Conservation (phyloP, 345 rosid genomes). For the Arabidopsis arenosa region DNA sequence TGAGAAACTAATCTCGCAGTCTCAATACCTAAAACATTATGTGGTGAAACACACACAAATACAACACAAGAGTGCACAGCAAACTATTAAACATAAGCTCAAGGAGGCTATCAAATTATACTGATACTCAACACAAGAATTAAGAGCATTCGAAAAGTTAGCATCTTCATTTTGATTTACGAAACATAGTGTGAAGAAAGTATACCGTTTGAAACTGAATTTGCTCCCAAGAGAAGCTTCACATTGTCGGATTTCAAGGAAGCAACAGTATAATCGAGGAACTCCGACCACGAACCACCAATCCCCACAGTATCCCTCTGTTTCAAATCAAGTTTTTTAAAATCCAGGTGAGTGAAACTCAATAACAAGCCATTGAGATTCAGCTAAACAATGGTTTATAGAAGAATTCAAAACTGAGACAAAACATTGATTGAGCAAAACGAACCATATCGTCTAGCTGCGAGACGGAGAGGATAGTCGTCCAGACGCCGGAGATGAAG, state of each 20-base stretch:
- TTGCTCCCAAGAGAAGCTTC: constrained; percentile 66
- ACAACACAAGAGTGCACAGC: not conserved
- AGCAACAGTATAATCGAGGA: constrained; percentile 68
- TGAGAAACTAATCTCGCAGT: constrained; percentile 76
- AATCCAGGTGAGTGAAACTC: not conserved
- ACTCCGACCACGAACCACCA: constrained; percentile 88
- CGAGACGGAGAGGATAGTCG: constrained; percentile 60
- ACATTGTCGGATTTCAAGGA: constrained; percentile 73
- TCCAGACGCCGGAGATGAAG: constrained; percentile 65
- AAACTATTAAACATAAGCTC: not conserved
- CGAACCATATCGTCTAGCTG: constrained; percentile 87
- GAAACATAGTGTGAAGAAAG: not conserved
- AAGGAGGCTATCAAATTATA: constrained; percentile 8
- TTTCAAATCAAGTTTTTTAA: constrained; percentile 20
- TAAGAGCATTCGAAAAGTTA: not conserved
- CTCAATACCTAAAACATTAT: constrained; percentile 52
- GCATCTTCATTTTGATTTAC: not conserved
- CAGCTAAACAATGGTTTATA: not conserved
- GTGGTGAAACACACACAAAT: not conserved
- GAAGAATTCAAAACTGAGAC: not conserved
- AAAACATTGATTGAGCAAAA: not conserved
- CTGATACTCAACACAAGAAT: not conserved
- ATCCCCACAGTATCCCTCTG: constrained; percentile 88
- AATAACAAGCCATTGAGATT: not conserved
- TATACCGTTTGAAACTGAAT: constrained; percentile 51